A percentile compares a stretch with the other conserved stretches of the same genome.
These are phyloP conservation scores for Cryptococcus sp. DNA, from an alignment of 1,284 basidiomycete species.

Conservation along the genomic window DNA sequence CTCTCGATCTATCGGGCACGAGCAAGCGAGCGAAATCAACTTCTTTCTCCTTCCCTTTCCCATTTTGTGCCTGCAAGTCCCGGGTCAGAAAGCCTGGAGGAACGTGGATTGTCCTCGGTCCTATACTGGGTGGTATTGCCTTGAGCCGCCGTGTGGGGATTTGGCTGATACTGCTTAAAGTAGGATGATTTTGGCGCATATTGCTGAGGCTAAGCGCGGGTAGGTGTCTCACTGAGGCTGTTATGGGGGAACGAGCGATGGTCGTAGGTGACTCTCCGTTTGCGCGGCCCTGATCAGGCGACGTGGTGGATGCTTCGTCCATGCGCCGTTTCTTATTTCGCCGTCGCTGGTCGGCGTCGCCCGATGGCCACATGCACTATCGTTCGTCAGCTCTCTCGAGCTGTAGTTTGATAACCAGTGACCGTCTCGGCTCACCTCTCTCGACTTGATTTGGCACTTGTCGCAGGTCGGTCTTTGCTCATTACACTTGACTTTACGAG, in stretches of 20 bases:
- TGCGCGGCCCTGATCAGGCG: not conserved
- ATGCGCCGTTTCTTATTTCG: constrained; percentile 30
- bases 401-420: not conserved
- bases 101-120: constrained; percentile 15
- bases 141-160: not conserved
- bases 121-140: not conserved
- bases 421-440: constrained; percentile 25
- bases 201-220: no score
- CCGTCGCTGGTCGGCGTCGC: constrained; percentile 34
- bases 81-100: constrained; percentile 20
- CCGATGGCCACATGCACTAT: constrained; percentile 38
- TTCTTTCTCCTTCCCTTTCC: constrained; percentile 26
- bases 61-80: not conserved
- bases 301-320: constrained; percentile 6
- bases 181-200: no score
- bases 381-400: constrained; percentile 1
- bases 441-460: constrained; percentile 35
- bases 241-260: no score
- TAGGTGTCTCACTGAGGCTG: no score
- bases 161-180: no score
- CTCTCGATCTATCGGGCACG: constrained; percentile 24
- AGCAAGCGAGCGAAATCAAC: constrained; percentile 29
- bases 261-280: no score
- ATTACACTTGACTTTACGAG: constrained; percentile 47
- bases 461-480: constrained; percentile 40